phyloP scores from a whole-genome alignment of 2,329 filamentous ascomycete genomes.

The Orbilia blumenaviensis region DNA sequence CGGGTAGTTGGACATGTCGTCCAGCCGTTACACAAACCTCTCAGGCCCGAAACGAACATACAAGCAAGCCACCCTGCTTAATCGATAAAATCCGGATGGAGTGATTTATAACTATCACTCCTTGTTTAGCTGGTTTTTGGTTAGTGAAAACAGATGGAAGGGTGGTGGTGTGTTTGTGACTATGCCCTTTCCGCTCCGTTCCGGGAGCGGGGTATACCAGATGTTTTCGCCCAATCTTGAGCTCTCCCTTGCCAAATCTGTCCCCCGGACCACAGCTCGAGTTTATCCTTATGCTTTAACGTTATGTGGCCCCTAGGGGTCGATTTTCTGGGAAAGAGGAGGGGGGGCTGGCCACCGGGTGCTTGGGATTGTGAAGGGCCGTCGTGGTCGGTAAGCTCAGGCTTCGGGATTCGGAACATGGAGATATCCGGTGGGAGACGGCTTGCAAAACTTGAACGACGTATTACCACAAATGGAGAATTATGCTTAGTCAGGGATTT shows the following conservation, averaged over 20 bases:
- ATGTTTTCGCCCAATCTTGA: neutral
- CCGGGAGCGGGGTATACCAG: slow-evolving; percentile 31
- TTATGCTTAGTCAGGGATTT: slow-evolving; percentile 4
- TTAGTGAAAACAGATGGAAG: neutral
- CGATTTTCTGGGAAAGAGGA: neutral
- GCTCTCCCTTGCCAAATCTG: neutral
- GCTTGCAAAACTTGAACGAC: no score
- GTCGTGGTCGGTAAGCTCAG: neutral
- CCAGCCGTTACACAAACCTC: slow-evolving; percentile 10
- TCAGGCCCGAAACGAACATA: slow-evolving; percentile 11
- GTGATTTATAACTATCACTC: neutral
- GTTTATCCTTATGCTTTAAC: neutral
- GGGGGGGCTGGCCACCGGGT: neutral
- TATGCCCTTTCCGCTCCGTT: slow-evolving; percentile 27
- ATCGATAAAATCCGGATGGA: neutral
- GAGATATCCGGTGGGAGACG: slow-evolving; percentile 17
- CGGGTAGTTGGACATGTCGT: slow-evolving; percentile 5
- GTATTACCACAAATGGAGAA: neutral
- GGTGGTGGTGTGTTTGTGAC: neutral
- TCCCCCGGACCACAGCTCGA: no score
- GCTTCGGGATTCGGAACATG: slow-evolving; percentile 18
- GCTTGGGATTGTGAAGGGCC: neutral
- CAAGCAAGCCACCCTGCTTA: slow-evolving; percentile 20
- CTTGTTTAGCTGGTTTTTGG: no score
- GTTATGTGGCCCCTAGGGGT: neutral